phyloP scores from a whole-genome alignment of 345 rosid genomes.

The Citrus mangshanensis region DNA sequence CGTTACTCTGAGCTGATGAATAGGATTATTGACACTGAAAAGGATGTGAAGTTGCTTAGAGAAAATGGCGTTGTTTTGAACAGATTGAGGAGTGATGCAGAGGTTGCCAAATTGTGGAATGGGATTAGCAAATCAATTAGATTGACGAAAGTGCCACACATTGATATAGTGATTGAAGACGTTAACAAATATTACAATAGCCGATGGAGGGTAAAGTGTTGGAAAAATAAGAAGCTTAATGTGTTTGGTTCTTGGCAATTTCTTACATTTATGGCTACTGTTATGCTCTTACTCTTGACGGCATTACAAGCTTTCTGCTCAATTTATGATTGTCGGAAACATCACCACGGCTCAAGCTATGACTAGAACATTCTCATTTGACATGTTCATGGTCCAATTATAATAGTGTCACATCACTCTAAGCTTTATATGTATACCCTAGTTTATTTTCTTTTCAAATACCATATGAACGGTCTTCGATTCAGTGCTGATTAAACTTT shows the following conservation, averaged over 20 bases:
- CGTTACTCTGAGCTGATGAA: conserved; percentile 75
- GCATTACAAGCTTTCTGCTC: conserved; percentile 50
- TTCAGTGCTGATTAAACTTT: no score
- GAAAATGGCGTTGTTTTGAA: conserved; percentile 41
- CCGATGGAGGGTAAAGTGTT: conserved; percentile 49
- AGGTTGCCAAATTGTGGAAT: conserved; percentile 71
- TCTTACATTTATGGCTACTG: conserved; percentile 44
- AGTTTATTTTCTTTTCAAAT: no score
- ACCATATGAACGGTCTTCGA: no score
- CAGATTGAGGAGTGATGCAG: conserved; percentile 41
- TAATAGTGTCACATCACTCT: no score
- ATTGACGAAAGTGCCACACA: conserved; percentile 52
- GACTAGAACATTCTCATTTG: no score
- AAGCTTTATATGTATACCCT: no score
- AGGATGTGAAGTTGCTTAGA: conserved; percentile 63
- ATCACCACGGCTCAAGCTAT: not conserved
- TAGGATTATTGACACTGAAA: conserved; percentile 61
- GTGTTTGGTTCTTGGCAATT: conserved; percentile 67
- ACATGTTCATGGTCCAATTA: no score
- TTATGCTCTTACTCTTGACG: conserved; percentile 45
- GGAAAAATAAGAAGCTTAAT: conserved; percentile 37
- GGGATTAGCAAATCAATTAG: conserved; percentile 70
- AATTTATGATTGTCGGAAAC: conserved; percentile 17
- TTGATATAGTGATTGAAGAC: conserved; percentile 69
- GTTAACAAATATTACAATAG: conserved; percentile 57